A percentile compares a stretch with the other conserved stretches of the same genome.
These are phyloP conservation scores for Usnea hakonensis DNA, from an alignment of 495 filamentous ascomycete genomes.

Conservation along the genomic window DNA sequence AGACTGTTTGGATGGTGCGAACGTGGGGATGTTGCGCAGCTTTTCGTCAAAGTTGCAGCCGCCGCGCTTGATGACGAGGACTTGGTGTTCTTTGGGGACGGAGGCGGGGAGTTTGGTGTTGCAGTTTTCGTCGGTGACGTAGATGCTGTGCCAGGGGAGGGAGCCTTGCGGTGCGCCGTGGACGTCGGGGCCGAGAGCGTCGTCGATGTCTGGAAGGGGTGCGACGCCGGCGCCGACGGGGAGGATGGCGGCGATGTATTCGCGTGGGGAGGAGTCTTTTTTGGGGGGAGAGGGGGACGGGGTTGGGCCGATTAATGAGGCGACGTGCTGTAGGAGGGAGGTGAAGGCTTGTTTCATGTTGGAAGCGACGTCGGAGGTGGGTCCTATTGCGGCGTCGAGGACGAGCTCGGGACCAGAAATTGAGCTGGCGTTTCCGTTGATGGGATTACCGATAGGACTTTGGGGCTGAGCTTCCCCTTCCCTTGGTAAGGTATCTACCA, in stretches of 20 bases:
- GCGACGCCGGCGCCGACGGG: conserved; percentile 69
- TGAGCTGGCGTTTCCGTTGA: conserved; percentile 28
- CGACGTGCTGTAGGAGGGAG: conserved; percentile 51
- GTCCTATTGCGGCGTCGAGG: conserved; percentile 24
- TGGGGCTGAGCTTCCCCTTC: conserved; percentile 24
- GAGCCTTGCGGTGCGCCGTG: conserved; percentile 35
- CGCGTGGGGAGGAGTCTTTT: conserved; percentile 26
- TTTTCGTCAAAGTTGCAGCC: conserved; percentile 81
- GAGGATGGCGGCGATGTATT: conserved; percentile 57
- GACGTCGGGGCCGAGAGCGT: conserved; percentile 42
- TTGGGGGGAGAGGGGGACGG: conserved; percentile 26
- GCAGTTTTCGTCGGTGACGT: conserved; percentile 65
- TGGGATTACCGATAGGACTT: conserved; percentile 16
- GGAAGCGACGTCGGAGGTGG: conserved; percentile 34
- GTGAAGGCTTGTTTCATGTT: conserved; percentile 46
- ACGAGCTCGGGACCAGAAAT: conserved; percentile 19
- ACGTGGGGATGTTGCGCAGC: conserved; percentile 72
- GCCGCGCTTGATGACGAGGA: conserved; percentile 78
- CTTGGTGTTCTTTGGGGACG: conserved; percentile 58
- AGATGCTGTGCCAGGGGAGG: conserved; percentile 62
- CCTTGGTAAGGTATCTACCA: conserved; percentile 46
- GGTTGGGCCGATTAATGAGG: conserved; percentile 33
- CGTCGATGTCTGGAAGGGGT: conserved; percentile 59
- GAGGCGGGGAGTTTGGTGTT: conserved; percentile 48
- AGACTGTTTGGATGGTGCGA: conserved; percentile 39